Evolutionary conservation across 768 basidiomycete genomes (phyloP), one percentile per base, ranked within the genome.

Genomic region (Leucocoprinus birnbaumii): DNA sequence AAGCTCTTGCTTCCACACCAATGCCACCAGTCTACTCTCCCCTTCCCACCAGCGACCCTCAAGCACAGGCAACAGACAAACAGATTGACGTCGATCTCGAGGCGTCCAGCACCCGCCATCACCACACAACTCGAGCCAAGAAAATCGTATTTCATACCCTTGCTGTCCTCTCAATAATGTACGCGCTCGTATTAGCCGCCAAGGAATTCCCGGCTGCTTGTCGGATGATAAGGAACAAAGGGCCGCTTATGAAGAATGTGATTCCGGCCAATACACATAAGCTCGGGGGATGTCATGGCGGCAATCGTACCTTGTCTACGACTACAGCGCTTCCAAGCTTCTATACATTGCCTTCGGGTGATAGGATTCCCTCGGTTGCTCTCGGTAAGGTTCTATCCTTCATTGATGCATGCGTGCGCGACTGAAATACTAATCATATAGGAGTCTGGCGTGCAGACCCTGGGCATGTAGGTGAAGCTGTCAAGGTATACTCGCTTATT

Each of bases 351-450:
- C 82, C 84, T 3, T 86, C 85, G 31, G 87, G 87, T 0, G 81
- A 85, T 59, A 75, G 77, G 58, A 87, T 89, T 26, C 87, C 87
- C 0, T 74, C 80, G 11, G 77, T 88, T 43, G 86, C 86, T 3
- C 73, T 88, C 3, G 65, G 65, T 66, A 31, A 48, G n/a, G 37
- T 40, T 21, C 18, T 44, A 49, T 14, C 48, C 3, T 31, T 22
- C 11, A 3, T 14, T 14, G 25, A 47, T 21, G 24, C 10, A 48
- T 16, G 6, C 24, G 13, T 27, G 14, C 5, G 19, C 48, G 43
- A 57, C 58, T 46, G 26, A 38, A 11, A 45, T 24, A 42, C 47
- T 31, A 18, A 11, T 11, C 11, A 11, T 11, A 3, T 41, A 86
- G 86, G 85, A 37, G 83, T 86, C 14, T 88, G 85, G 86, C 75